Evolutionary conservation across 352 stramenopile species (phyloP).

Genomic region (Lagenidium giganteum): DNA sequence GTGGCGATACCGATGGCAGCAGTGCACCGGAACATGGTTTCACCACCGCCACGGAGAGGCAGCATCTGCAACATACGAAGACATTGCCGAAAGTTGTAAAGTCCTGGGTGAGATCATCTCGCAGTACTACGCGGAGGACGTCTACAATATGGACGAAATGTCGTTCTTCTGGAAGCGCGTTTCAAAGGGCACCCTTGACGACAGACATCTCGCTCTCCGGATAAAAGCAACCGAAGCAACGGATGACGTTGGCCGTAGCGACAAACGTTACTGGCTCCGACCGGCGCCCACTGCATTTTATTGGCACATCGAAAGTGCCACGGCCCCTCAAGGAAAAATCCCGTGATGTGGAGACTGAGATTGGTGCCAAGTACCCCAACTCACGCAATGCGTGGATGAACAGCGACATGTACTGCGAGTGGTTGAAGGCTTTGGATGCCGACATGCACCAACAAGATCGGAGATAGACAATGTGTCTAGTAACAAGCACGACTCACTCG

Average conservation of each 20-base stretch:
- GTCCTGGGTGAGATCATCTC: no score
- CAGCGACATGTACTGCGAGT: conserved; percentile 22
- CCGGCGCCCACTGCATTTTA: conserved; percentile 23
- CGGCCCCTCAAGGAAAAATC: conserved; percentile 20
- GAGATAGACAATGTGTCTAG: conserved; percentile 18
- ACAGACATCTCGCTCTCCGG: no score
- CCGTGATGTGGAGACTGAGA: conserved; percentile 1
- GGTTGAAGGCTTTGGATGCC: conserved; percentile 21
- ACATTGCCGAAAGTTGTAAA: no score
- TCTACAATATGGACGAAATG: no score
- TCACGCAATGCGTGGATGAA: conserved; percentile 28
- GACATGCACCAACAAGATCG: conserved; percentile 18
- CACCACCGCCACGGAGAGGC: no score
- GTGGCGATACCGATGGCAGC: no score
- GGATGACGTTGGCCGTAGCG: conserved; percentile 19
- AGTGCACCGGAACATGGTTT: no score
- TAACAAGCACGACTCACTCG: conserved; percentile 19
- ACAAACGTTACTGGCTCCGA: conserved; percentile 32
- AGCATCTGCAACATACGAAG: no score
- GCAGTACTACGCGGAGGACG: no score
- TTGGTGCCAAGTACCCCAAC: conserved; percentile 23
- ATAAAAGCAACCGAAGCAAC: conserved; percentile 20
- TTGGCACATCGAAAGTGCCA: conserved; percentile 26
- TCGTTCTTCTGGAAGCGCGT: no score
- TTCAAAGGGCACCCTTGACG: no score